phyloP scores from a whole-genome alignment of 306 rosid genomes.

The Prunus mira region DNA sequence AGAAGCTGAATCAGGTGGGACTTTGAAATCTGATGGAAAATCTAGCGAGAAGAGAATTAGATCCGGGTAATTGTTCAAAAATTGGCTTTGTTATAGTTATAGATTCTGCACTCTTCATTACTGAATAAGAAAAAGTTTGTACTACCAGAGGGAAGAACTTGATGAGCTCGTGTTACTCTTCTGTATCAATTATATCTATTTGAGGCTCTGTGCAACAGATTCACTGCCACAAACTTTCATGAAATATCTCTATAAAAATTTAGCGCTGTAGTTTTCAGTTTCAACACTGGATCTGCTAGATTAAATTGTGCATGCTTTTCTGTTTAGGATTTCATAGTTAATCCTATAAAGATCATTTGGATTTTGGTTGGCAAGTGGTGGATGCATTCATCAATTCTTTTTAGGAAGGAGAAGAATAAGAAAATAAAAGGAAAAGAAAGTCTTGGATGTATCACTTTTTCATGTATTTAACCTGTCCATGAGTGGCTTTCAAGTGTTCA shows the following conservation, averaged over 20 bases:
- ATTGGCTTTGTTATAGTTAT: slow-evolving; percentile 23
- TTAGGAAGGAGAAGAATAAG: slow-evolving; percentile 8
- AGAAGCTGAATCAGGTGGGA: slow-evolving; percentile 76
- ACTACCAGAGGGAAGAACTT: slow-evolving; percentile 20
- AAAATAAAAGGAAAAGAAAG: not conserved
- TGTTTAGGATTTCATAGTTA: not conserved
- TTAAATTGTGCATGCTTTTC: slow-evolving; percentile 19
- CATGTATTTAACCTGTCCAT: not conserved
- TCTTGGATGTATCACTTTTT: not conserved
- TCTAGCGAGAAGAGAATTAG: slow-evolving; percentile 72
- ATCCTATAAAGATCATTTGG: not conserved
- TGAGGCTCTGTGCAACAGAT: slow-evolving; percentile 25
- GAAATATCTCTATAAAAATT: slow-evolving; percentile 22
- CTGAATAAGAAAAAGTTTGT: slow-evolving; percentile 34
- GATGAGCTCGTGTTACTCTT: slow-evolving; percentile 32
- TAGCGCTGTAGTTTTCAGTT: slow-evolving; percentile 30
- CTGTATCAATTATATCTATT: slow-evolving; percentile 26
- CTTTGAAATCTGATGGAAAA: slow-evolving; percentile 73
- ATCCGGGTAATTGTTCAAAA: slow-evolving; percentile 45
- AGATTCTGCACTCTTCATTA: slow-evolving; percentile 25
- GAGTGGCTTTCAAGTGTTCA: slow-evolving; percentile 3
- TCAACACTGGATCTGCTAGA: slow-evolving; percentile 7
- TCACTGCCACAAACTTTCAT: slow-evolving; percentile 20
- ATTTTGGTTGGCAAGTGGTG: not conserved
- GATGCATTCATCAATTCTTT: not conserved